Conservation (phyloP, 495 filamentous ascomycete genomes). For the Choiromyces venosus region DNA sequence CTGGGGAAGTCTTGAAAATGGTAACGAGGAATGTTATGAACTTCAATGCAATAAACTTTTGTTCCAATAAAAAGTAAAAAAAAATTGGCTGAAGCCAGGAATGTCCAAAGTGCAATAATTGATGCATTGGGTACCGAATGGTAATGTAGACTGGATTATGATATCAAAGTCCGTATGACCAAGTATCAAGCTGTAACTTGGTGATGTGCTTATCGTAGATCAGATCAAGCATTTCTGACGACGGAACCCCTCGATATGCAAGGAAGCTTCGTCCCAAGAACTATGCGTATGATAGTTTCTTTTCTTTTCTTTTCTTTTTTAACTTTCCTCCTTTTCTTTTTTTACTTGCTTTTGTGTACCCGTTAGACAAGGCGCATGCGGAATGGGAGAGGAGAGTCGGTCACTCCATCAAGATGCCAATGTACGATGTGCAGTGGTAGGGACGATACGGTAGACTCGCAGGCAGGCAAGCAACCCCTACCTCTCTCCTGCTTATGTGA, state of each 20-base stretch:
- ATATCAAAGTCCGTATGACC: neutral
- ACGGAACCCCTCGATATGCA: slow-evolving; percentile 1
- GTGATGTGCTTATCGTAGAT: neutral
- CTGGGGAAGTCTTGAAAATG: neutral
- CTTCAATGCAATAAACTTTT: neutral
- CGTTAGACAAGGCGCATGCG: slow-evolving; percentile 2
- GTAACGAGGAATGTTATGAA: neutral
- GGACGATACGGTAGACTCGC: neutral
- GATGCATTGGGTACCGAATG: neutral
- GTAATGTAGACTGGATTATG: neutral
- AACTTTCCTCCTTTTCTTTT: neutral
- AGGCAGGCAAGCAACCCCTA: neutral
- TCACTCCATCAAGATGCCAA: too few relatives aligned
- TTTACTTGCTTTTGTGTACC: slow-evolving; percentile 18
- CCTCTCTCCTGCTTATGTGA: neutral
- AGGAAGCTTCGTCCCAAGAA: neutral
- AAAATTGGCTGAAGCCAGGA: neutral
- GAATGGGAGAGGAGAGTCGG: neutral
- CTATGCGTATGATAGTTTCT: slow-evolving; percentile 7
- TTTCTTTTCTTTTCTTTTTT: neutral
- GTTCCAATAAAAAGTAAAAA: neutral
- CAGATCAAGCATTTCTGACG: neutral
- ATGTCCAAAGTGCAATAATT: neutral
- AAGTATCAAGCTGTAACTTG: neutral
- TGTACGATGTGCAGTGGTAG: neutral